phyloP scores from a whole-genome alignment of 1,284 basidiomycete species.

The Trichosporon sp. region DNA sequence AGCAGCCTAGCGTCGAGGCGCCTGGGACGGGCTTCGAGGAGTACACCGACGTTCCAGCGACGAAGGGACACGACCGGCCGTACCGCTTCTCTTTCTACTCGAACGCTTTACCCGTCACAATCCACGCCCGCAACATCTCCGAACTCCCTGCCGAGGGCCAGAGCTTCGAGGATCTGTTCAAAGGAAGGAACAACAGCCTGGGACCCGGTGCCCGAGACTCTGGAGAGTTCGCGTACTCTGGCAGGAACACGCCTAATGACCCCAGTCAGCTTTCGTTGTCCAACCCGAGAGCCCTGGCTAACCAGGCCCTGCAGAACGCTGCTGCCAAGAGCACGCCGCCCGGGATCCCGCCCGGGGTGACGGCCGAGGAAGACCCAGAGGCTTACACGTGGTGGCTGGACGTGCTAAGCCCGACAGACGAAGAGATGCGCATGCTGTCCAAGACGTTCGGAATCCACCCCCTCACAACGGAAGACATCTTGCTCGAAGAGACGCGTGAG shows the following conservation, averaged over 20 bases:
- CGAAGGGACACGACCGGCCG: constrained; percentile 70
- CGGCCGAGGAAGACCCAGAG: constrained; percentile 53
- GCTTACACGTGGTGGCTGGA: constrained; percentile 97
- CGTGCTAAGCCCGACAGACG: constrained; percentile 87
- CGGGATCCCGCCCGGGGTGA: neutral
- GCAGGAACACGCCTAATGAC: constrained; percentile 20
- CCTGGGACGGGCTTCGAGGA: constrained; percentile 26
- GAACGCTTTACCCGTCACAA: constrained; percentile 84
- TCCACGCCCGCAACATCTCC: constrained; percentile 86
- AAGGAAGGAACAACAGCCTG: constrained; percentile 27
- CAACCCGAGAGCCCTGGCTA: neutral
- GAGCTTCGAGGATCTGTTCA: constrained; percentile 85
- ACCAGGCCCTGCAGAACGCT: constrained; percentile 5
- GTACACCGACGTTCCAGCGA: constrained; percentile 42
- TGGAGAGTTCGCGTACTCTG: neutral
- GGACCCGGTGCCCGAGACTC: neutral
- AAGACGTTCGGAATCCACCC: constrained; percentile 97
- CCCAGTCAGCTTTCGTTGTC: constrained; percentile 12
- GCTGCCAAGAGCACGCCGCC: neutral
- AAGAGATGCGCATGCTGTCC: constrained; percentile 95
- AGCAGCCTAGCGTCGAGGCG: constrained; percentile 10
- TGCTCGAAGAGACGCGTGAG: constrained; percentile 98
- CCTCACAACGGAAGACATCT: constrained; percentile 97
- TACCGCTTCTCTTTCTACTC: constrained; percentile 99
- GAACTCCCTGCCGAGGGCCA: constrained; percentile 94